A percentile compares a stretch with the other conserved stretches of the same genome.
Evolutionary conservation across 352 stramenopile genomes (phyloP).

Genomic region (Phytopythium cucurbitacearum): DNA sequence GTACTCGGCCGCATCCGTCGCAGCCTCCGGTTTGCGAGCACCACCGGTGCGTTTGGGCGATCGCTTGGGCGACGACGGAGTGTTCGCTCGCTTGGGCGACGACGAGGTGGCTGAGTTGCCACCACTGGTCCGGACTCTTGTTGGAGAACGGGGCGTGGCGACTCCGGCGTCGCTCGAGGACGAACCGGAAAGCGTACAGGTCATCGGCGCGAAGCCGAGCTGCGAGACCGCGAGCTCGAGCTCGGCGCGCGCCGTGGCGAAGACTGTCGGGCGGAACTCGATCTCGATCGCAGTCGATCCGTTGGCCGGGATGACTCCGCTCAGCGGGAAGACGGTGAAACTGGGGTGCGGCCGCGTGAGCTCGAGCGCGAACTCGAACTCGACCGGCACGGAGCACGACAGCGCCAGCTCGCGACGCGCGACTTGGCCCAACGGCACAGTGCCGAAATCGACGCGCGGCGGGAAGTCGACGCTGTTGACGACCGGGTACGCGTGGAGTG

Average conservation of each 20-base stretch:
- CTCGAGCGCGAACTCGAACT: constrained; percentile 84
- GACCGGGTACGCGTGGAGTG: constrained; percentile 86
- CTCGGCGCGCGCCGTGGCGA: constrained; percentile 59
- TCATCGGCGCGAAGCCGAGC: constrained; percentile 59
- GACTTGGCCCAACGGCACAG: constrained; percentile 42
- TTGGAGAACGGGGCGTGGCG: constrained; percentile 2
- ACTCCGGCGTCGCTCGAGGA: constrained; percentile 28
- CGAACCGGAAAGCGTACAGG: constrained; percentile 61
- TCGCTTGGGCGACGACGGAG: not conserved
- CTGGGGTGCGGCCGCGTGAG: constrained; percentile 60
- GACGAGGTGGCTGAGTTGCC: not conserved
- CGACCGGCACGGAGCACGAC: constrained; percentile 77
- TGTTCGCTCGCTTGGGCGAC: not conserved
- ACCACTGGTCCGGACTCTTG: not conserved
- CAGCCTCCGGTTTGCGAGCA: not conserved
- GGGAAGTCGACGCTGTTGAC: constrained; percentile 78
- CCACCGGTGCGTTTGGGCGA: not conserved
- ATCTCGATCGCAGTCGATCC: constrained; percentile 61
- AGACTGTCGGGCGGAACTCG: constrained; percentile 64
- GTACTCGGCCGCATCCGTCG: constrained; percentile 12
- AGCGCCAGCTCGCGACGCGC: constrained; percentile 39
- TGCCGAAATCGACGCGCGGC: constrained; percentile 78
- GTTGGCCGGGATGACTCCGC: constrained; percentile 66
- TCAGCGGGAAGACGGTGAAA: constrained; percentile 73
- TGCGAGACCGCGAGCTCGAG: constrained; percentile 77